These are phyloP conservation scores for Chenopodium berlandieri DNA, from an alignment of 148 eudicot genomes.

Conservation along the genomic window DNA sequence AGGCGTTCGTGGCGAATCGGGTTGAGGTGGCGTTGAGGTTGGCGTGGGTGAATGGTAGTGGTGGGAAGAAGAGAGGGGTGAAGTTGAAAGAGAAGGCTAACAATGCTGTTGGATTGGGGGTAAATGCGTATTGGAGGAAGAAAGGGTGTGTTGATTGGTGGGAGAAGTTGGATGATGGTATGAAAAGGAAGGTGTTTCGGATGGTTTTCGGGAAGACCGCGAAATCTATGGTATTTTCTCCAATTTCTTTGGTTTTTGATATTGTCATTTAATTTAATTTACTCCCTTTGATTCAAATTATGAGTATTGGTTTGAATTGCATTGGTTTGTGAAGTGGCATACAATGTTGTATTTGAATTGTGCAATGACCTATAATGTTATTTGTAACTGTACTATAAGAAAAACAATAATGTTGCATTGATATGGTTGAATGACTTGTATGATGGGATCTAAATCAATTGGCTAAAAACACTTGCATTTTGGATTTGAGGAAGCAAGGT, in stretches of 20 bases:
- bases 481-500: not conserved
- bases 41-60: slow-evolving; percentile 68
- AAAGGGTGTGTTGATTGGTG: slow-evolving; percentile 97
- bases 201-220: slow-evolving; percentile 50
- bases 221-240: slow-evolving; percentile 61
- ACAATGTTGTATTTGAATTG: no score
- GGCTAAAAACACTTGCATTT: no score
- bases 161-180: slow-evolving; percentile 53
- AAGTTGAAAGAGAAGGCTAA: slow-evolving; percentile 69
- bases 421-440: not conserved
- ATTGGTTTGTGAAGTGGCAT: not conserved
- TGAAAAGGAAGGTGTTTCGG: slow-evolving; percentile 44
- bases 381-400: not conserved
- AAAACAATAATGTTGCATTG: not conserved
- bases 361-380: no score
- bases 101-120: slow-evolving; percentile 53
- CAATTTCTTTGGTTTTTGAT: slow-evolving; percentile 7
- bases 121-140: slow-evolving; percentile 91
- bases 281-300: not conserved
- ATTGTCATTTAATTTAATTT: no score
- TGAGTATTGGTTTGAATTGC: not conserved
- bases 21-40: slow-evolving; percentile 80
- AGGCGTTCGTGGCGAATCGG: slow-evolving; percentile 74
- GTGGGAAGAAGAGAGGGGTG: slow-evolving; percentile 82
- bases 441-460: no score